Conservation (phyloP, 2,329 filamentous ascomycete genomes). For the Cladophialophora yegresii region DNA sequence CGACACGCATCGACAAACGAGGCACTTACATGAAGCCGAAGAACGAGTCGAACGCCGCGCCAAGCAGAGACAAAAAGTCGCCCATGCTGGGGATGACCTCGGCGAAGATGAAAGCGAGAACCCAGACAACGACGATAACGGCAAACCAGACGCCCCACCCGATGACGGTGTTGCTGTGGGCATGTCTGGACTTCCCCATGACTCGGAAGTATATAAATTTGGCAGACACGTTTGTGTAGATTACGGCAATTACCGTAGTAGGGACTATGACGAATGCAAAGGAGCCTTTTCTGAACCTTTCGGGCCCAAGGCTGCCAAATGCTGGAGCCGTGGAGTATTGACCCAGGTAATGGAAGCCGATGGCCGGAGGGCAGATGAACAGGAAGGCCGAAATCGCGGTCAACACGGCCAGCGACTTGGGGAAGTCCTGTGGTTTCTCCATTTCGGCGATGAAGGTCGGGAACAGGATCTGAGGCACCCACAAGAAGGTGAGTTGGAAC, state of each 20-base stretch:
- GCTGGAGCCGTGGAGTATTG: constrained; percentile 55
- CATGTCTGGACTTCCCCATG: constrained; percentile 49
- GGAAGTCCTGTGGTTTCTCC: constrained; percentile 54
- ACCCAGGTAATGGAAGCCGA: constrained; percentile 53
- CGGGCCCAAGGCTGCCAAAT: constrained; percentile 51
- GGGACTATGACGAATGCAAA: constrained; percentile 57
- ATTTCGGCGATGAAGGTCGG: constrained; percentile 56
- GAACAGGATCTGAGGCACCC: constrained; percentile 56
- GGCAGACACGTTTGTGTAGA: constrained; percentile 53
- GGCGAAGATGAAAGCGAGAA: constrained; percentile 49
- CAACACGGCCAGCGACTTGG: constrained; percentile 53
- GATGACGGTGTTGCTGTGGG: constrained; percentile 51
- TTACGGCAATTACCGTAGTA: constrained; percentile 53
- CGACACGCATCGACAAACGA: background rate
- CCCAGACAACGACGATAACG: constrained; percentile 25
- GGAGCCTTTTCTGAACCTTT: constrained; percentile 52
- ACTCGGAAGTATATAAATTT: constrained; percentile 52
- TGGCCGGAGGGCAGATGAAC: constrained; percentile 54
- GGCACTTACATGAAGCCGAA: constrained; percentile 50
- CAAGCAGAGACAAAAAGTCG: constrained; percentile 53
- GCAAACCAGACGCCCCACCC: constrained; percentile 52
- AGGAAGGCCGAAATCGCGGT: constrained; percentile 50
- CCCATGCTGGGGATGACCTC: constrained; percentile 55
- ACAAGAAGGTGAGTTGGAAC: constrained; percentile 44
- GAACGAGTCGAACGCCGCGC: constrained; percentile 54